These are phyloP conservation scores for Cornus suecica DNA, from an alignment of 148 eudicot genomes.

Conservation along the genomic window DNA sequence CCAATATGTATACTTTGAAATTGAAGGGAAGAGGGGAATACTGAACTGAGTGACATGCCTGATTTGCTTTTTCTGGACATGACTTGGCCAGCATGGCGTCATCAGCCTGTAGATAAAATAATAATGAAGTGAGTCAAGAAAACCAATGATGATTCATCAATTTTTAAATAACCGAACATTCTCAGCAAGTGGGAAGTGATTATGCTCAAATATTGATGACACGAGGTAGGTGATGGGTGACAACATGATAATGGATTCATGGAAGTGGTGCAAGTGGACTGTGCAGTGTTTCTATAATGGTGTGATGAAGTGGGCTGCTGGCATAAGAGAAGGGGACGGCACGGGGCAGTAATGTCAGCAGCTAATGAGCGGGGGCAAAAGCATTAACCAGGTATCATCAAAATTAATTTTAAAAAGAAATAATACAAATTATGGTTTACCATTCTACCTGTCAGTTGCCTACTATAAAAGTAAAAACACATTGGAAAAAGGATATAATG, in stretches of 20 bases:
- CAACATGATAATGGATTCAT: neutral
- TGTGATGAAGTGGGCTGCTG: neutral
- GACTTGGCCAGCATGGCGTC: conserved; percentile 29
- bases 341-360: neutral
- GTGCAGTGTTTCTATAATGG: neutral
- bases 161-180: neutral
- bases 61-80: conserved; percentile 36
- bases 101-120: conserved; percentile 33
- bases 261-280: neutral
- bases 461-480: neutral
- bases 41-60: conserved; percentile 25
- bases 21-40: neutral
- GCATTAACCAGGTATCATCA: neutral
- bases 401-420: neutral
- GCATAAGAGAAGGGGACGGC: neutral
- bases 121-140: neutral
- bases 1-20: neutral
- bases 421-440: neutral
- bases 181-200: neutral
- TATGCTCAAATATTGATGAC: neutral
- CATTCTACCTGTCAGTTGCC: neutral
- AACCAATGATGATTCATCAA: neutral
- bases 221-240: neutral
- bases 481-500: no score
- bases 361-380: neutral